phyloP scores from a whole-genome alignment of 2,329 filamentous ascomycete species.

The Emergomyces pasteurianus region DNA sequence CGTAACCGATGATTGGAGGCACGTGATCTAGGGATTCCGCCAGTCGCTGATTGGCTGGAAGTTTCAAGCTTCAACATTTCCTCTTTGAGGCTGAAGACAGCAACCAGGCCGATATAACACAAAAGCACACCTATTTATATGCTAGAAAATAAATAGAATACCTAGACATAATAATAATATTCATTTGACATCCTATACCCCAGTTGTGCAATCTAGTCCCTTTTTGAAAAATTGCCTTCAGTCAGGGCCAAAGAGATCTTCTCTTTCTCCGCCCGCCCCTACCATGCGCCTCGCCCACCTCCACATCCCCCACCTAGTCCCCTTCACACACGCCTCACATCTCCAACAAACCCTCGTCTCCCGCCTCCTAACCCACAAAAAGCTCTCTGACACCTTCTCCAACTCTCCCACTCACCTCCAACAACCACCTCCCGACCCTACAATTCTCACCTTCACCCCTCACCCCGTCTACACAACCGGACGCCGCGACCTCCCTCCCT shows the following conservation, averaged over 20 bases:
- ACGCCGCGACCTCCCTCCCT: slow-evolving; percentile 53
- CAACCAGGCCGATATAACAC: background rate
- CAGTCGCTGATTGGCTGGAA: background rate
- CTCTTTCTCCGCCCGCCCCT: background rate
- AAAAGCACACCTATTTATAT: background rate
- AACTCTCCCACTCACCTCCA: slow-evolving; percentile 13
- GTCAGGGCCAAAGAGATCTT: background rate
- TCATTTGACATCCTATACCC: background rate
- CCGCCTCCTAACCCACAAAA: slow-evolving; percentile 51
- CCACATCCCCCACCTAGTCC: slow-evolving; percentile 42
- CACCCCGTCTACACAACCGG: slow-evolving; percentile 81
- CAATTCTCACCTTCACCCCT: slow-evolving; percentile 71
- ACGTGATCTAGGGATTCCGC: background rate
- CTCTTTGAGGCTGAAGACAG: background rate
- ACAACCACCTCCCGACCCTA: slow-evolving; percentile 47
- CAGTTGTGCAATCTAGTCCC: background rate
- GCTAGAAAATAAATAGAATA: background rate
- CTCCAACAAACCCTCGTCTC: slow-evolving; percentile 47
- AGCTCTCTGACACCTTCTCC: slow-evolving; percentile 21
- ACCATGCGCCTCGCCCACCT: slow-evolving; percentile 48
- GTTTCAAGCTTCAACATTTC: background rate
- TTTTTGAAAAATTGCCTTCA: background rate
- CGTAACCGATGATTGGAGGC: background rate
- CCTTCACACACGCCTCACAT: slow-evolving; percentile 43
- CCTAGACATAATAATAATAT: background rate